phyloP scores from a whole-genome alignment of 495 filamentous ascomycete species.

The Penicillium mononematosum region DNA sequence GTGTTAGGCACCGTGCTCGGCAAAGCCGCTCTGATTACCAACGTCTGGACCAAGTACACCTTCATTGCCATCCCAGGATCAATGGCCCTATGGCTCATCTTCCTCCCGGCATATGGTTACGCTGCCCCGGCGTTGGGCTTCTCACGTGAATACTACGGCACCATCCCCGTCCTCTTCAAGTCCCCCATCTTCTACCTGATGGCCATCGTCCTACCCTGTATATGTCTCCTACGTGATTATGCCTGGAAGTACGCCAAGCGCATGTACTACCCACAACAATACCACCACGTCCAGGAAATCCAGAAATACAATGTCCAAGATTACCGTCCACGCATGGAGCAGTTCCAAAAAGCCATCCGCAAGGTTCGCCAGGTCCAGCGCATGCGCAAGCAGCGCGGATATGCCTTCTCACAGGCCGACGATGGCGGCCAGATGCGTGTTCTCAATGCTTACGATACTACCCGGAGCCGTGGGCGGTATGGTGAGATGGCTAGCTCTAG shows the following conservation, averaged over 20 bases:
- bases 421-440: slow-evolving; percentile 80
- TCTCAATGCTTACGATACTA: slow-evolving; percentile 96
- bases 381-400: slow-evolving; percentile 98
- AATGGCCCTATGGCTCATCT: slow-evolving; percentile 86
- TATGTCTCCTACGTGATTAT: slow-evolving; percentile 90
- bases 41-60: slow-evolving; percentile 98
- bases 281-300: slow-evolving; percentile 99
- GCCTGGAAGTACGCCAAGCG: slow-evolving; percentile 83
- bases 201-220: slow-evolving; percentile 70
- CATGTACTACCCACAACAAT: slow-evolving; percentile 93
- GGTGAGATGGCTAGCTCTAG: slow-evolving; percentile 91
- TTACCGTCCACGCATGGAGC: slow-evolving; percentile 98
- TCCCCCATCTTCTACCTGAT: slow-evolving; percentile 89
- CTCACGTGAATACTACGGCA: slow-evolving; percentile 80
- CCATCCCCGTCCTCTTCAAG: slow-evolving; percentile 75
- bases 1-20: slow-evolving; percentile 89
- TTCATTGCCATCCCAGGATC: slow-evolving; percentile 94
- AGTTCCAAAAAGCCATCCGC: slow-evolving; percentile 99
- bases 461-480: slow-evolving; percentile 82
- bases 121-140: slow-evolving; percentile 84
- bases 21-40: slow-evolving; percentile 92
- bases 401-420: slow-evolving; percentile 97
- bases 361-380: slow-evolving; percentile 98
- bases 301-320: slow-evolving; percentile 99
- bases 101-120: slow-evolving; percentile 85